Evolutionary conservation across 441 rosid genomes (phyloP), one percentile per base, ranked within the genome.

Genomic region (Populus hybrid): DNA sequence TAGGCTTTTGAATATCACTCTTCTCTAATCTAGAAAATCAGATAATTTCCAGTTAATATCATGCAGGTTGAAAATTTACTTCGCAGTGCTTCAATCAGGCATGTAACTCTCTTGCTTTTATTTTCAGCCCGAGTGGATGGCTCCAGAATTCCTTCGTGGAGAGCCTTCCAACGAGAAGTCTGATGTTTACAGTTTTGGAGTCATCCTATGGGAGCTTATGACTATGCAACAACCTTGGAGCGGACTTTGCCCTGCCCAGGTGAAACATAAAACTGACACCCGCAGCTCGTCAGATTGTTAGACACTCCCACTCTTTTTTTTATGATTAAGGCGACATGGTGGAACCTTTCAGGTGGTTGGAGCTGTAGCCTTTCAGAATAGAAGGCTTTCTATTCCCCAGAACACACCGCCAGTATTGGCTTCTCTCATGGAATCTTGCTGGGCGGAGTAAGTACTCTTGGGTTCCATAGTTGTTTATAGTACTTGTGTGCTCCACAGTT

Each of bases 111-210:
- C 50, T 83, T 77, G 76, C 81, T 80, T 91, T 82, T 71, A 64
- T 82, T 85, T 87, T 86, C 92, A 95, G 99, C 98, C 98, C 3
- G 99, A 95, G 88, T 95, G 99, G 99, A 95, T 95, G 99, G 99
- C 99, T 81, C 98, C 99, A 59, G 99, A 95, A 79, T 94, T 95
- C 77, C 97, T 95, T 75, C 91, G 99, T n/a, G 99, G 97, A 9
- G 99, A 95, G 85, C 99, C 30, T 28, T 28, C 30, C 30, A 28
- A 28, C 30, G 30, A 28, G 30, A 28, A 28, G 30, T 28, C 30
- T 28, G 30, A 28, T 28, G 30, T 28, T 28, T 28, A 28, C 30
- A 28, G 30, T 28, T 28, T 28, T 28, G 30, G 30, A 28, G 30
- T 28, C 30, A 28, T 28, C 30, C 30, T 28, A 28, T 28, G 30